These are phyloP conservation scores for Lactifluus subvellereus DNA, from an alignment of 768 basidiomycete genomes.

Conservation along the genomic window DNA sequence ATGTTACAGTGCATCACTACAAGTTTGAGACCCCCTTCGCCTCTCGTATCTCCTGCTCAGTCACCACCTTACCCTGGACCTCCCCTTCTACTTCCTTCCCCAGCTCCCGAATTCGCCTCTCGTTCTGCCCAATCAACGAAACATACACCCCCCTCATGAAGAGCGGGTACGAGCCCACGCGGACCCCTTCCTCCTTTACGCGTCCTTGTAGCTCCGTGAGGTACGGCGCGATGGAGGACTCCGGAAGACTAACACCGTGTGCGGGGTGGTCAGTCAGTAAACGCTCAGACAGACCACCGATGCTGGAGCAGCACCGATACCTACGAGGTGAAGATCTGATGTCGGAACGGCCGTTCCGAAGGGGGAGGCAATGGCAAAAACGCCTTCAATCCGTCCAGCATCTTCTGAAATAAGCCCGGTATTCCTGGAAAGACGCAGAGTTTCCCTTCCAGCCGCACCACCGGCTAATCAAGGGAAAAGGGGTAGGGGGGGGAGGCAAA, in stretches of 20 bases:
- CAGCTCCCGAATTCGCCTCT: conserved; percentile 45
- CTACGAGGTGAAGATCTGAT: conserved; percentile 81
- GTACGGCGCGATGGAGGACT: conserved; percentile 85
- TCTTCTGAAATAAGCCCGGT: conserved; percentile 74
- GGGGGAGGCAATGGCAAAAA: conserved; percentile 77
- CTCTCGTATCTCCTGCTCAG: conserved; percentile 57
- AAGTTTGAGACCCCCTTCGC: conserved; percentile 34
- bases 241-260: conserved; percentile 46
- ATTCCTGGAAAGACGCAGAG: conserved; percentile 92
- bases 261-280: conserved; percentile 4
- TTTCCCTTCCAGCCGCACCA: conserved; percentile 78
- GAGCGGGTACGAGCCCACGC: conserved; percentile 75
- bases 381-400: conserved; percentile 66
- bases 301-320: conserved; percentile 24
- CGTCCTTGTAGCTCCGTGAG: conserved; percentile 71
- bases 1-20: not conserved
- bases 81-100: conserved; percentile 59
- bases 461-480: conserved; percentile 48
- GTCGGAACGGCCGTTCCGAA: conserved; percentile 64
- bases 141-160: conserved; percentile 58
- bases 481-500: not conserved
- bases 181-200: conserved; percentile 67
- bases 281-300: not conserved
- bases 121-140: conserved; percentile 47
- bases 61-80: conserved; percentile 52